phyloP scores from a whole-genome alignment of 768 basidiomycete species.

The Mycena olivaceomarginata region DNA sequence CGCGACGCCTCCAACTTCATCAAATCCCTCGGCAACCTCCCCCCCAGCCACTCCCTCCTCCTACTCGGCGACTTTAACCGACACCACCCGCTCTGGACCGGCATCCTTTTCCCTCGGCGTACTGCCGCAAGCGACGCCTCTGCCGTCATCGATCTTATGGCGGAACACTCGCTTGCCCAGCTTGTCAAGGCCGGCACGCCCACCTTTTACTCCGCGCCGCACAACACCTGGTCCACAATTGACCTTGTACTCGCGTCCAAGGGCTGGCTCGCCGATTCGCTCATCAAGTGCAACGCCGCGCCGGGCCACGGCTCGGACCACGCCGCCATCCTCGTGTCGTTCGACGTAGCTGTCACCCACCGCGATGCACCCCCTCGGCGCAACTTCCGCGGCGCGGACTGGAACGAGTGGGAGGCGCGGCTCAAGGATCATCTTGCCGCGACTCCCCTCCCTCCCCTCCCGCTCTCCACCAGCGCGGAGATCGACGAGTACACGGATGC shows the following conservation, averaged over 20 bases:
- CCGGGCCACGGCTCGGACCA: constrained; percentile 23
- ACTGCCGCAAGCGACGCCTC: constrained; percentile 1
- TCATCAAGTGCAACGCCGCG: background rate
- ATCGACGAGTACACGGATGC: background rate
- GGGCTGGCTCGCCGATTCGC: background rate
- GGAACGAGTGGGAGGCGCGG: background rate
- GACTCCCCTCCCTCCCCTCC: background rate
- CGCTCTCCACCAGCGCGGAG: background rate
- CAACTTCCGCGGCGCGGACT: background rate
- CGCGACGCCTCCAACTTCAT: no score
- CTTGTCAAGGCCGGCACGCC: background rate
- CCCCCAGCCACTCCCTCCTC: no score
- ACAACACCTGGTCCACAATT: no score
- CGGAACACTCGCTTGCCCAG: background rate
- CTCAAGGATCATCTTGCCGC: background rate
- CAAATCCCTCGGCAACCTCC: no score
- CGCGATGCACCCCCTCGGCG: background rate
- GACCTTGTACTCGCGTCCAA: background rate
- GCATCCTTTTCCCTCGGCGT: background rate
- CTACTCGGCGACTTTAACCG: no score
- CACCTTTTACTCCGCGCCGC: background rate
- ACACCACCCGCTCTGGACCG: background rate
- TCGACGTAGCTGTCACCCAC: background rate
- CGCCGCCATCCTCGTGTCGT: background rate
- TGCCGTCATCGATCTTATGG: background rate